These are phyloP conservation scores for Leonotis leonurus DNA, from an alignment of 257 asterid species.

Conservation along the genomic window DNA sequence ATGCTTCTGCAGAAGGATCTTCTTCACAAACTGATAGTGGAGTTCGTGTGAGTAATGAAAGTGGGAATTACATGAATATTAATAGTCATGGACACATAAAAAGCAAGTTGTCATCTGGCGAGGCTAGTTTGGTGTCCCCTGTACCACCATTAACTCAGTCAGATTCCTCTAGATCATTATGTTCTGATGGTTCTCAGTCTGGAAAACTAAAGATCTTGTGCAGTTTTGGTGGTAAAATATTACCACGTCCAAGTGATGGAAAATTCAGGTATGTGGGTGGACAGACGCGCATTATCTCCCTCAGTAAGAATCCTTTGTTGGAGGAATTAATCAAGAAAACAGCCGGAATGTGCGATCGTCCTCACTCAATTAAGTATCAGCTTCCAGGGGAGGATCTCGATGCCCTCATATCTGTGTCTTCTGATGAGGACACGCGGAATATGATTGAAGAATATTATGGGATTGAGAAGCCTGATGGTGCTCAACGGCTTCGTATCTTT, in stretches of 20 bases:
- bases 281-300: slow-evolving; percentile 52
- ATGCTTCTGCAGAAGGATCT: slow-evolving; percentile 49
- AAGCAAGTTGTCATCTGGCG: slow-evolving; percentile 24
- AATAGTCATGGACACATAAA: slow-evolving; percentile 25
- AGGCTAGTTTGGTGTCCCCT: slow-evolving; percentile 19
- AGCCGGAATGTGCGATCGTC: slow-evolving; percentile 40
- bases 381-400: too few relatives aligned
- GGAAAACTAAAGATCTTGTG: slow-evolving; percentile 52
- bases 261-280: slow-evolving; percentile 68
- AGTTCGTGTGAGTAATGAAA: slow-evolving; percentile 25
- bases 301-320: slow-evolving; percentile 37
- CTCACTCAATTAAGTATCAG: slow-evolving; percentile 58
- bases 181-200: slow-evolving; percentile 39
- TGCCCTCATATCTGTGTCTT: slow-evolving; percentile 68
- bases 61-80: slow-evolving; percentile 16
- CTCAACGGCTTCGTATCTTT: slow-evolving; percentile 66
- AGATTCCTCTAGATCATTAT: slow-evolving; percentile 32
- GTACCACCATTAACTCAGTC: slow-evolving; percentile 30
- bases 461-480: slow-evolving; percentile 43
- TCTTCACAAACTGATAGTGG: slow-evolving; percentile 30
- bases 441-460: slow-evolving; percentile 67
- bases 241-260: slow-evolving; percentile 68
- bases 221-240: slow-evolving; percentile 55
- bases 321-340: slow-evolving; percentile 50
- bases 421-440: slow-evolving; percentile 63